phyloP scores from a whole-genome alignment of 345 rosid genomes.

The Gossypium australe region DNA sequence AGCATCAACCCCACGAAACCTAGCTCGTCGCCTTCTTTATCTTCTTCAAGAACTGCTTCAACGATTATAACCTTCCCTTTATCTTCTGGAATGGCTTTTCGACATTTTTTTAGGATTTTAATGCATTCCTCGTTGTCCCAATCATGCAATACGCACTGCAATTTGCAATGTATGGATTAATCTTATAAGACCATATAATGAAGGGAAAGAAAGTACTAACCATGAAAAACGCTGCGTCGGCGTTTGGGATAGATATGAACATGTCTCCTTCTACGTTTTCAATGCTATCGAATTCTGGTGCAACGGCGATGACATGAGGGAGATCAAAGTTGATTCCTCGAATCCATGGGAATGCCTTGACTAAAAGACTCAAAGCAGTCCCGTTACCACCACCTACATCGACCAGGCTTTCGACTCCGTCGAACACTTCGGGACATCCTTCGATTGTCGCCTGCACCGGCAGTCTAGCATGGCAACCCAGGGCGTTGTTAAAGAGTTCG shows the following conservation, averaged over 20 bases:
- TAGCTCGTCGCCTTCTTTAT: no score
- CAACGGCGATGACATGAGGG: slow-evolving; percentile 53
- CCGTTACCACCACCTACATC: slow-evolving; percentile 84
- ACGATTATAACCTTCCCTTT: no score
- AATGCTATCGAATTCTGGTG: slow-evolving; percentile 39
- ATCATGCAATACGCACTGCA: no score
- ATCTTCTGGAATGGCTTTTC: no score
- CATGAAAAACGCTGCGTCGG: slow-evolving; percentile 56
- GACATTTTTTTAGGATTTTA: no score
- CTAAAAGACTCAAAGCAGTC: slow-evolving; percentile 39
- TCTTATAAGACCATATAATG: no score
- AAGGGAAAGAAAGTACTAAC: slow-evolving; percentile 23
- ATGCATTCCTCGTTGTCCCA: no score
- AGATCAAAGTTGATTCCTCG: slow-evolving; percentile 67
- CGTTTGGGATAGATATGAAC: slow-evolving; percentile 52
- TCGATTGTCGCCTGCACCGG: slow-evolving; percentile 30
- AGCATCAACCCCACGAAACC: no score
- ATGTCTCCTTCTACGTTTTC: slow-evolving; percentile 64
- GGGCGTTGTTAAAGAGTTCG: slow-evolving; percentile 45
- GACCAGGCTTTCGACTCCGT: slow-evolving; percentile 52
- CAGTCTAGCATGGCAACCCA: slow-evolving; percentile 58
- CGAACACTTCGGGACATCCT: slow-evolving; percentile 47
- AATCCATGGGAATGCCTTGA: slow-evolving; percentile 55
- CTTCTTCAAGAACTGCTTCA: no score
- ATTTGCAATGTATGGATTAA: no score